phyloP scores from a whole-genome alignment of 208 protist genomes.

The Leishmania major region DNA sequence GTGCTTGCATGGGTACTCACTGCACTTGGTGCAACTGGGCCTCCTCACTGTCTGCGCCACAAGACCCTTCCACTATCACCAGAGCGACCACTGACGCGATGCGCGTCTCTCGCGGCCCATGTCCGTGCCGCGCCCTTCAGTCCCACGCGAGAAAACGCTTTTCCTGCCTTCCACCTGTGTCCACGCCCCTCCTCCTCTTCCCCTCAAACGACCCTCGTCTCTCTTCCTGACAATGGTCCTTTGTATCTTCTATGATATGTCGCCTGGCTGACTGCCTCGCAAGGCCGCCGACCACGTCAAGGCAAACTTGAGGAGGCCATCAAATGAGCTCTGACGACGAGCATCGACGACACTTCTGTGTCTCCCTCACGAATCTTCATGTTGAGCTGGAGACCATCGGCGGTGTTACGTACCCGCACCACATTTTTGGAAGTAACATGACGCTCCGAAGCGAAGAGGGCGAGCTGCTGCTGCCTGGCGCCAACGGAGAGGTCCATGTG shows the following conservation, averaged over 20 bases:
- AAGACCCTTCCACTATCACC: background rate
- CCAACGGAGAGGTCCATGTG: slow-evolving; percentile 55
- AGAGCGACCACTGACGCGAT: background rate
- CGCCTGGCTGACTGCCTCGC: background rate
- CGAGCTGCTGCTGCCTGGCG: slow-evolving; percentile 48
- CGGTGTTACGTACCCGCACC: slow-evolving; percentile 66
- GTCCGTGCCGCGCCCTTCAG: background rate
- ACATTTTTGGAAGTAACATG: slow-evolving; percentile 56
- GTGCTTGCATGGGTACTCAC: background rate
- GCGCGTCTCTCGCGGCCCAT: background rate
- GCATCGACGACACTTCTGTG: slow-evolving; percentile 10
- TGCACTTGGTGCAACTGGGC: background rate
- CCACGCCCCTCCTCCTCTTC: background rate
- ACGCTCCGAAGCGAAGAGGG: slow-evolving; percentile 37
- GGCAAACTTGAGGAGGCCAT: background rate
- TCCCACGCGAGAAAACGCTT: background rate
- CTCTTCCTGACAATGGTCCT: too few species aligned
- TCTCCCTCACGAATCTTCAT: slow-evolving; percentile 35
- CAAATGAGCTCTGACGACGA: background rate
- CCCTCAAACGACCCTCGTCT: too few species aligned
- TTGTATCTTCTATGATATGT: background rate
- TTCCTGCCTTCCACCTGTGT: background rate
- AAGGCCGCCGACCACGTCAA: background rate
- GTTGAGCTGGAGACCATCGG: slow-evolving; percentile 46
- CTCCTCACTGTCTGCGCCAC: background rate